phyloP scores from a whole-genome alignment of 1,139 yeast species.

The Pneumocystis jirovecii region DNA sequence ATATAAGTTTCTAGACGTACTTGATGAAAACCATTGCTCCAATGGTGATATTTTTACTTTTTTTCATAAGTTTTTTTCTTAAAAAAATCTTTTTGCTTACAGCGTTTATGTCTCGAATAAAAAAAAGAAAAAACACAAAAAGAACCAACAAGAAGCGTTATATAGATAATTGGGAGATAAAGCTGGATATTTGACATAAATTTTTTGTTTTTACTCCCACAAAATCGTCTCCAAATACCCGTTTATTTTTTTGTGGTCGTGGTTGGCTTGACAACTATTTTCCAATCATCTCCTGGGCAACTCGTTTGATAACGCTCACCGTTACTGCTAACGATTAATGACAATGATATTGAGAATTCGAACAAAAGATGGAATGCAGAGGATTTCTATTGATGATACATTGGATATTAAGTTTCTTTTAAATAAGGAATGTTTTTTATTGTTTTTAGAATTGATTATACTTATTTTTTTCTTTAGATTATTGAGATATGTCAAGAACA shows the following conservation, averaged over 20 bases:
- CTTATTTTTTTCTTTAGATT: neutral
- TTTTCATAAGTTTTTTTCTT: conserved; percentile 7
- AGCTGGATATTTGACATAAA: conserved; percentile 19
- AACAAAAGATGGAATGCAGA: neutral
- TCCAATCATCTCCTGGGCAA: neutral
- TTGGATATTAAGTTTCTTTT: neutral
- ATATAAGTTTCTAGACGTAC: conserved; percentile 52
- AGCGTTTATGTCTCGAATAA: conserved; percentile 24
- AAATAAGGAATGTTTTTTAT: neutral
- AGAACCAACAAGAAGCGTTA: conserved; percentile 55
- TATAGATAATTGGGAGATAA: conserved; percentile 69
- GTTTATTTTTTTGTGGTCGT: neutral
- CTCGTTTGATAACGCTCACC: neutral
- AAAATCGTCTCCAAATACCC: neutral
- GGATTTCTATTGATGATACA: neutral
- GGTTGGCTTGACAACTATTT: neutral
- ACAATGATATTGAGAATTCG: neutral
- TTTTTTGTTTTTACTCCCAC: neutral
- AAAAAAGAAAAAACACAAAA: conserved; percentile 56
- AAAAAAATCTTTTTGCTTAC: neutral
- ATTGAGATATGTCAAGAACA: neutral
- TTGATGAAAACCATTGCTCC: conserved; percentile 56
- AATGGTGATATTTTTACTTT: conserved; percentile 37
- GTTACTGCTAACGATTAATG: neutral
- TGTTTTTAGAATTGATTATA: neutral